Base-by-base conservation (phyloP, 441 rosid genomes). In the Brassica hybrid region DNA sequence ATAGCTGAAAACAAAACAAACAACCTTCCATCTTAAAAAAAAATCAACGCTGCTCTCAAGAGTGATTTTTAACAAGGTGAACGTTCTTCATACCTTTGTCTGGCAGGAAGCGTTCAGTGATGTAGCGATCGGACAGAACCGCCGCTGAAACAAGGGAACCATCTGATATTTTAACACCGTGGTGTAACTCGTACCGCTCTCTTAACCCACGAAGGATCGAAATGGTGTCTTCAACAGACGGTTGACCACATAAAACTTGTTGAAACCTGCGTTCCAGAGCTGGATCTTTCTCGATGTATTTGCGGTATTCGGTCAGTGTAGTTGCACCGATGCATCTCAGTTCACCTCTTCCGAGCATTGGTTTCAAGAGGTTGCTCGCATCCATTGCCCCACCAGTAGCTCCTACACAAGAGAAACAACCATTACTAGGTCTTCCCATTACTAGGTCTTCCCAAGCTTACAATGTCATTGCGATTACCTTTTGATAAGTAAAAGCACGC, bases 271-370 rank as follows among this genome's bases (percentile, higher is more conserved):
- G 88, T 73, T 92, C 97, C 41, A 94, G 86, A 38, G 97, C 97
- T 25, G 97, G 91, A 85, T 94, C 98, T 78, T 92, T 94, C 88
- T 94, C 98, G 60, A 91, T 92, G 79, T 92, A 92, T 76, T 94
- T 94, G 65, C 94, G 88, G 62, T 94, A 94, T 68, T 92, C 98
- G 50, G 89, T 94, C 1, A 94, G 79, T 1, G 98, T 94, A 5
- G 98, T 94, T 4, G 98, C 98, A 52, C 97, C 97, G 30, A 94
- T 94, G 81, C 98, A 94, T 76, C 98, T 81, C 32, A 94, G 86
- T 79, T 94, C 97, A 50, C 97, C 97, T 73, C 98, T 82, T 27
- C 97, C 98, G 82, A 94, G 97, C 98, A 92, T 94, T 2, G 98
- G 97, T 84, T 94, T 94, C 72, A 94, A 86, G 12, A 94, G 88